Base-by-base conservation (phyloP, 495 filamentous ascomycete genomes). In the Antarctomyces pellizariae region DNA sequence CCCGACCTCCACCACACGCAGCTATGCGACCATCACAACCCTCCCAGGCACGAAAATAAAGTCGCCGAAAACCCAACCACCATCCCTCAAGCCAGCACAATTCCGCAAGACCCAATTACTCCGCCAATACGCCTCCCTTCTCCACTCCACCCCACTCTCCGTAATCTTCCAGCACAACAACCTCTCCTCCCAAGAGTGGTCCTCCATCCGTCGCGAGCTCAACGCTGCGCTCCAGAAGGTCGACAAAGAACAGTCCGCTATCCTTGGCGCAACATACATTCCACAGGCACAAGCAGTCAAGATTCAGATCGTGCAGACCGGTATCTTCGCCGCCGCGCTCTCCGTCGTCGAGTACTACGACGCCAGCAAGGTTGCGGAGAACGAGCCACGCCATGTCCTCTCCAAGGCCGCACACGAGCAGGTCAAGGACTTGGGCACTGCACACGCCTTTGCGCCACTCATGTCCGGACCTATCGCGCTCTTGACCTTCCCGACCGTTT, bases 131-230 rank as follows among this genome's bases (percentile, higher is more conserved):
- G 84, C 83, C 32, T 89, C 89, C 5, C 59, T 93, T 33, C 67
- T 97, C 34, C 79, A 76, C 22, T 82, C 82, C 19, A 70, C 76
- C 10, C 82, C 86, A 24, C 51, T 95, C 13, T 71, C 91, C 42
- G 63, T 97, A 32, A 56, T 95, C 40, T 84, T 97, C 60, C 84
- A 95, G 51, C 86, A 95, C 61, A 91, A 83, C 61, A 95, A 93
- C 48, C 56, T 97, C 27, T 75, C 71, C 28, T 67, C 82, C 3
- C 54, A 58, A 21, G 86, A 97, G 62, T 92, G 82, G 84, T 58
- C 67, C 16, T 69, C 70, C 7, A 64, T 97, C 31, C 63, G 86
- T 29, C 70, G 86, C 29, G 89, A 95, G 51, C 53, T 97, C 11
- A 45, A 49, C 13, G 49, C 50, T 4, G 80, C 79, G 1, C 46